Evolutionary conservation across 2,329 filamentous ascomycete species (phyloP), one percentile per base, ranked within the genome.

Genomic region (Colletotrichum theobromicola): DNA sequence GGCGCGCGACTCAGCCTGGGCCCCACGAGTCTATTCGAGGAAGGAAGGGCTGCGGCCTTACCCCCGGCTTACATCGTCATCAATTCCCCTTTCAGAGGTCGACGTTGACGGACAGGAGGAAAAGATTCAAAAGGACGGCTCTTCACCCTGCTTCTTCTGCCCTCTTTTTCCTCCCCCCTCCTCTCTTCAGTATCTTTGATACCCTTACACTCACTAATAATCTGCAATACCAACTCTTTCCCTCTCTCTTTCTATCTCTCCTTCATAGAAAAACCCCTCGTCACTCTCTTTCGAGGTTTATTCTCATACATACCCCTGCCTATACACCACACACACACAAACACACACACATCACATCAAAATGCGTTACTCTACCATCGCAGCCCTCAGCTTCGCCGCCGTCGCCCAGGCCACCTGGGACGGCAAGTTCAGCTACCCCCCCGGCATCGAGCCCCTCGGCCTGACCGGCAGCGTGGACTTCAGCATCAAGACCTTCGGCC

Each of bases 101-200:
- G 21, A 18, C 5, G 18, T 13, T n/a, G 18, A 10, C 42, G 42
- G n/a, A 10, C 18, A 12, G 42, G n/a, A 13, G 15, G 34, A 58
- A 77, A 72, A 30, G 37, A 53, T 64, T 73, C 28, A 77, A 77
- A 77, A 77, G 69, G 76, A 58, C 21, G 30, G 30, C 21, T 64
- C 37, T 26, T 67, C 62, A 34, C 58, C 71, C 62, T 16, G 32
- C 13, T 2, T 46, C 3, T 46, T n/a, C 28, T 26, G 13, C 13
- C 15, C 18, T n/a, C 13, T 42, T 21, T 50, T 42, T 16, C 13
- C 37, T 42, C 16, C 13, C 37, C 32, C 70, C 50, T 68, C 16
- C 67, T 61, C 60, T 76, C 70, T 64, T 67, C 67, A 77, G 77
- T 78, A 75, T 78, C 77, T 78, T 70, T 75, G 76, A 77, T 78